These are phyloP conservation scores for Gossypium longicalyx DNA, from an alignment of 345 rosid genomes.

Conservation along the genomic window DNA sequence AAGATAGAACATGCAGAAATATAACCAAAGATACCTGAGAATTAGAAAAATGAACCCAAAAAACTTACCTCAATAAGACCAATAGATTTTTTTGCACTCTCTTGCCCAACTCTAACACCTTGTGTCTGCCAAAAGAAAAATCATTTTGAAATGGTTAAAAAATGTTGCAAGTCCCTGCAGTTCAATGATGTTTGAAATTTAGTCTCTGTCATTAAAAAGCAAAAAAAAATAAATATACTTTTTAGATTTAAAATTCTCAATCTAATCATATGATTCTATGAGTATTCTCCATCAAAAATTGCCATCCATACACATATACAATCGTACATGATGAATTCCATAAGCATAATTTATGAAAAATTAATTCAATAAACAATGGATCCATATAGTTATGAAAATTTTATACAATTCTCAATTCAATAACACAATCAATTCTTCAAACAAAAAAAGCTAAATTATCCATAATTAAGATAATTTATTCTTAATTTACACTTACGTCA, in stretches of 20 bases:
- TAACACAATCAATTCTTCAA: not conserved
- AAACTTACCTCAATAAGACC: conserved; percentile 72
- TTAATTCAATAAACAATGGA: too few relatives aligned
- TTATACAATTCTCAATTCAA: not conserved
- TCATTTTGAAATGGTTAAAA: not conserved
- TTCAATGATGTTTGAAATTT: not conserved
- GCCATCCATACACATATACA: not conserved
- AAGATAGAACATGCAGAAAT: too few relatives aligned
- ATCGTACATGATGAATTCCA: not conserved
- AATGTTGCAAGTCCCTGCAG: not conserved
- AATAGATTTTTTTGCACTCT: conserved; percentile 74
- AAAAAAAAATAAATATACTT: not conserved
- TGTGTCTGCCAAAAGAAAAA: not conserved
- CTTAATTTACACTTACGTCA: not conserved
- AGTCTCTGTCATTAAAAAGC: not conserved
- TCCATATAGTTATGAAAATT: not conserved
- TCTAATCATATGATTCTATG: not conserved
- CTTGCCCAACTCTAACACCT: conserved; percentile 51
- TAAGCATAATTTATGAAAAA: too few relatives aligned
- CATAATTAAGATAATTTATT: not conserved
- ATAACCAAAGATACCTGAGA: not conserved
- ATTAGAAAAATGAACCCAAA: not conserved
- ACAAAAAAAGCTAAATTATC: not conserved
- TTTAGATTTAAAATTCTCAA: not conserved
- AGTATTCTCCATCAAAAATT: too few relatives aligned